These are phyloP conservation scores for Starmerella gropengiesseri DNA, from an alignment of 805 yeast genomes.

Conservation along the genomic window DNA sequence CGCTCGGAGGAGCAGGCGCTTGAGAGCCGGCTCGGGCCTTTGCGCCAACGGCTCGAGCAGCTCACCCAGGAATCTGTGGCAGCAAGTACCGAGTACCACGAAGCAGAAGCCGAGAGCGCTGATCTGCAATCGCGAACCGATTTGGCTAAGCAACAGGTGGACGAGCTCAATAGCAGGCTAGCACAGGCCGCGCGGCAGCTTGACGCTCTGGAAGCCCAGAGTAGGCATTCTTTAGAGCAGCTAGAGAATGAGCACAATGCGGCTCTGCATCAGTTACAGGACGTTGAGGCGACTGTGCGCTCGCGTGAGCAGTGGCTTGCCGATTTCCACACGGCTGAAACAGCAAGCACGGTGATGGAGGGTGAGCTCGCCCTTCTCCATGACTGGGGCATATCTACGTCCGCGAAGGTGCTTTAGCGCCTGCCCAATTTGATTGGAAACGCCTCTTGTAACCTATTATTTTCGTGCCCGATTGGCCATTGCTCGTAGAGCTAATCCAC, in stretches of 20 bases:
- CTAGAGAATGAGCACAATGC: background rate
- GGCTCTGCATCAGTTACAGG: background rate
- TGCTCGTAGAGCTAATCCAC: too few relatives aligned
- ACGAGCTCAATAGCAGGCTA: background rate
- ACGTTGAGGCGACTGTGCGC: background rate
- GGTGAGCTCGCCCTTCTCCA: background rate
- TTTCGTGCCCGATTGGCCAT: too few relatives aligned
- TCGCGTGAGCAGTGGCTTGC: slow-evolving; percentile 4
- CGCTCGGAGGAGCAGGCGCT: background rate
- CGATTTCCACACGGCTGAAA: background rate
- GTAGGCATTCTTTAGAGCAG: background rate
- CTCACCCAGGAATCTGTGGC: background rate
- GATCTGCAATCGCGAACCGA: background rate
- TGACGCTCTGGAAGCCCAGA: background rate
- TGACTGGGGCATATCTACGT: too few relatives aligned
- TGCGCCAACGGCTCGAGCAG: background rate
- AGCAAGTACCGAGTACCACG: too few relatives aligned
- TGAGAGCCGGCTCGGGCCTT: background rate
- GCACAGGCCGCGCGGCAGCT: background rate
- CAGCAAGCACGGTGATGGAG: slow-evolving; percentile 1
- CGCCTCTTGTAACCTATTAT: too few relatives aligned
- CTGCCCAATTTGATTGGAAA: too few relatives aligned
- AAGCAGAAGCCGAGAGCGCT: background rate
- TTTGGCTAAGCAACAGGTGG: background rate
- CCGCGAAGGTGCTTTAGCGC: background rate